Conservation (phyloP, 331 rosid species). For the Acacia concinna region DNA sequence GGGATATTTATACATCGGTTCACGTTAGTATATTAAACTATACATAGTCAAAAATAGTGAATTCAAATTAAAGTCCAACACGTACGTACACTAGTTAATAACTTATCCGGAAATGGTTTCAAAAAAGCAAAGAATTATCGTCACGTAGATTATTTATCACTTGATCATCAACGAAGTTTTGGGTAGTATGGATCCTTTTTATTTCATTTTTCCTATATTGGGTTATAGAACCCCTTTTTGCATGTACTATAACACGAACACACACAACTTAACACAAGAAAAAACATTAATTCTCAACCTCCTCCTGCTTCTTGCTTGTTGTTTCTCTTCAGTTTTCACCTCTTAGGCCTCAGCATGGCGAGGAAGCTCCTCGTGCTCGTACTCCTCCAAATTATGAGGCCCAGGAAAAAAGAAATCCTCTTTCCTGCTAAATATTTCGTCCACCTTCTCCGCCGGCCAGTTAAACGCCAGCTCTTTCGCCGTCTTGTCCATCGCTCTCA, state of each 20-base stretch:
- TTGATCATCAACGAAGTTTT: too few relatives aligned
- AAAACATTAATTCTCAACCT: not conserved
- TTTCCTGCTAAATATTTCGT: conserved; percentile 42
- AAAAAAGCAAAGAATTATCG: not conserved
- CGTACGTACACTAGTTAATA: too few relatives aligned
- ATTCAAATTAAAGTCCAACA: too few relatives aligned
- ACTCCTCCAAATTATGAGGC: conserved; percentile 26
- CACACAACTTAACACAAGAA: not conserved
- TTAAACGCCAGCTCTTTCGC: conserved; percentile 57
- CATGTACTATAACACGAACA: not conserved
- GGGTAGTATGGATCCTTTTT: not conserved
- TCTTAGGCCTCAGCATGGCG: conserved; percentile 38
- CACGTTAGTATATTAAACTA: too few relatives aligned
- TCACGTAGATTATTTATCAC: not conserved
- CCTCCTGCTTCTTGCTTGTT: not conserved
- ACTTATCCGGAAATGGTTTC: not conserved
- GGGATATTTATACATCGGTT: too few relatives aligned
- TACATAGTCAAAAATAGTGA: too few relatives aligned
- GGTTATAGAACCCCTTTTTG: not conserved
- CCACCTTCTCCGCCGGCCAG: conserved; percentile 46
- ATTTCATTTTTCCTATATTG: not conserved
- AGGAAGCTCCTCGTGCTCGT: not conserved
- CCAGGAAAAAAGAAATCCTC: conserved; percentile 52
- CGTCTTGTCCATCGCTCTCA: conserved; percentile 46
- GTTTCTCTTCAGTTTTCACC: not conserved